Base-by-base conservation (phyloP, 2,329 filamentous ascomycete species). In the Ceratocystis eucalypticola region DNA sequence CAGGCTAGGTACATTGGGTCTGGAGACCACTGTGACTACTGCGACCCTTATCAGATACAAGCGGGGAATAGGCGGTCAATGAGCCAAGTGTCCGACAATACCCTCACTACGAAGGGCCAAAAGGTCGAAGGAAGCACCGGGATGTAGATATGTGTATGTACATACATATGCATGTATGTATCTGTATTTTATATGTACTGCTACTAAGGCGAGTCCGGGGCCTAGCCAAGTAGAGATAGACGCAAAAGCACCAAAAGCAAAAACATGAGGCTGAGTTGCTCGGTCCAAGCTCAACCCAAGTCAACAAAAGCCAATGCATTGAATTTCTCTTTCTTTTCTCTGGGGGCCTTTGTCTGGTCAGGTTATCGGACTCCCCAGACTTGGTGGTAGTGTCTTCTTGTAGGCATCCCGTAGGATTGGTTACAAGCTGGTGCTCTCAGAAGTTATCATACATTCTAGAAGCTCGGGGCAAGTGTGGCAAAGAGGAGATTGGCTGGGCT, bases 171-270 rank as follows among this genome's bases (percentile, higher is more conserved):
- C 46, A n/a, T 50, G 46, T 50, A 8, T 22, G 10, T 50, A n/a
- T 50, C 6, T 22, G 46, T 22, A 50, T 22, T n/a, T 50, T 12
- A 8, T 15, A 57, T 30, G 53, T 28, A 15, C 53, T 57, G 22
- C 53, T 28, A 57, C 25, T 6, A 57, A 57, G 53, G 53, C 53
- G 53, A 57, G 53, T 30, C 53, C 53, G 53, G 53, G 25, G 53
- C 53, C 30, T 37, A 37, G 33, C 33, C 33, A 37, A 37, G 33
- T 37, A 37, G 8, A 37, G 33, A 37, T 8, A 37, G 33, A 37
- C 10, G 3, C 33, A 37, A 37, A 37, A 37, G 33, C 33, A 12
- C 33, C 33, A 37, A 37, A 8, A 37, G 33, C 33, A 37, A 37
- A 37, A 37, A 0, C 33, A 37, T 57, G 53, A 57, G 53, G 53